Evolutionary conservation across 805 yeast species (phyloP).

Genomic region (Myxozyma monticola): DNA sequence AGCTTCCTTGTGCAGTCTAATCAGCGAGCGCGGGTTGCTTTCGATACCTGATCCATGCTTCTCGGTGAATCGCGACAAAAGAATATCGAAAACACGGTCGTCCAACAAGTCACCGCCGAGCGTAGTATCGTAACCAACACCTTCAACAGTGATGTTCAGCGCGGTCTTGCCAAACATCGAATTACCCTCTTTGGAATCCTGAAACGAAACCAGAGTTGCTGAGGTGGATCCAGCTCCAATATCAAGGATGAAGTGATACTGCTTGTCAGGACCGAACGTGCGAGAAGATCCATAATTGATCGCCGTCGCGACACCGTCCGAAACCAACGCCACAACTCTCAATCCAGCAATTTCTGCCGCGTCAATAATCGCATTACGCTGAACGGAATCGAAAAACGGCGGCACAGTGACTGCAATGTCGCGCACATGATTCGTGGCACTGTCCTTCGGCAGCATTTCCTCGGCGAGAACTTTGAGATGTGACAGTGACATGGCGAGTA

Average conservation of each 20-base stretch:
- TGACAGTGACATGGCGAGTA: slow-evolving; percentile 76
- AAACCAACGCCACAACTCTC: slow-evolving; percentile 66
- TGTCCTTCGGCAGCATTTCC: slow-evolving; percentile 54
- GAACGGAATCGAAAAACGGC: slow-evolving; percentile 60
- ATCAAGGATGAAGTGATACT: slow-evolving; percentile 75
- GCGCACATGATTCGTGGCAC: slow-evolving; percentile 49
- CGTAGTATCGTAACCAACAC: slow-evolving; percentile 63
- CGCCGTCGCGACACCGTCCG: slow-evolving; percentile 92
- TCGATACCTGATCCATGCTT: slow-evolving; percentile 47
- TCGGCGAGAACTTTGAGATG: slow-evolving; percentile 68
- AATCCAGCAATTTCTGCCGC: slow-evolving; percentile 70
- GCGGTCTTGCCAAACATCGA: slow-evolving; percentile 25
- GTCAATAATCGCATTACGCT: slow-evolving; percentile 71
- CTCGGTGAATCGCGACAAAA: slow-evolving; percentile 59
- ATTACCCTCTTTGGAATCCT: slow-evolving; percentile 41
- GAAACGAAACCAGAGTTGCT: slow-evolving; percentile 76
- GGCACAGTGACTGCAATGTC: slow-evolving; percentile 81
- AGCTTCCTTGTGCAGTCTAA: slow-evolving; percentile 74
- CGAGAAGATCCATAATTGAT: slow-evolving; percentile 69
- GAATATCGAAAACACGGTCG: slow-evolving; percentile 56
- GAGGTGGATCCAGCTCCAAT: slow-evolving; percentile 91
- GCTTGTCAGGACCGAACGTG: slow-evolving; percentile 48
- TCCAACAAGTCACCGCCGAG: slow-evolving; percentile 82
- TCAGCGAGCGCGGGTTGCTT: slow-evolving; percentile 56
- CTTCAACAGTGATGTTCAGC: slow-evolving; percentile 60